phyloP scores from a whole-genome alignment of 805 yeast genomes.

The Metschnikowia dekortorum region DNA sequence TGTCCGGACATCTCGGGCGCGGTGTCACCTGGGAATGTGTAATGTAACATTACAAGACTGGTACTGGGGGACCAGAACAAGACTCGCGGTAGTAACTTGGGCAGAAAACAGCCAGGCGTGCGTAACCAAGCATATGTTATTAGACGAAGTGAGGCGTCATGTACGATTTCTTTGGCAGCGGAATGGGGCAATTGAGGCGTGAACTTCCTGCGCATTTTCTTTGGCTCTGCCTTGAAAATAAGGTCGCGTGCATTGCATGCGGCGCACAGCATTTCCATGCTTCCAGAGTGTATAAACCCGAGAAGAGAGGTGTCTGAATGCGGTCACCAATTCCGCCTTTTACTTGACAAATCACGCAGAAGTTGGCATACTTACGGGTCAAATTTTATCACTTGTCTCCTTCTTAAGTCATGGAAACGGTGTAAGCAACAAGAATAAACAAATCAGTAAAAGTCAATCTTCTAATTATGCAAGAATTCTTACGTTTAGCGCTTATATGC shows the following conservation, averaged over 20 bases:
- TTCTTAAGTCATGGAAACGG: not conserved
- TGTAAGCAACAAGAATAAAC: not conserved
- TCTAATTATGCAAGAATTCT: not conserved
- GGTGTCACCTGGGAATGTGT: not conserved
- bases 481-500: not conserved
- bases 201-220: not conserved
- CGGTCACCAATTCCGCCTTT: too few relatives aligned
- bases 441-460: not conserved
- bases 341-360: too few relatives aligned
- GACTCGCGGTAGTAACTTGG: not conserved
- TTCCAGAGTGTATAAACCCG: not conserved
- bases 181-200: not conserved
- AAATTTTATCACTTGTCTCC: too few relatives aligned
- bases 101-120: not conserved
- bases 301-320: not conserved
- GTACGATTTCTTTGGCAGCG: not conserved
- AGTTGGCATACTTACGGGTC: too few relatives aligned
- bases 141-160: slow-evolving; percentile 1
- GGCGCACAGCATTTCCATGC: not conserved
- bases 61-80: not conserved
- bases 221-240: not conserved
- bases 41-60: not conserved
- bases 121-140: not conserved
- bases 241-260: not conserved
- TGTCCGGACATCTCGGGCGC: not conserved